phyloP scores from a whole-genome alignment of 2,329 filamentous ascomycete species.

The Pezicula radicicola region DNA sequence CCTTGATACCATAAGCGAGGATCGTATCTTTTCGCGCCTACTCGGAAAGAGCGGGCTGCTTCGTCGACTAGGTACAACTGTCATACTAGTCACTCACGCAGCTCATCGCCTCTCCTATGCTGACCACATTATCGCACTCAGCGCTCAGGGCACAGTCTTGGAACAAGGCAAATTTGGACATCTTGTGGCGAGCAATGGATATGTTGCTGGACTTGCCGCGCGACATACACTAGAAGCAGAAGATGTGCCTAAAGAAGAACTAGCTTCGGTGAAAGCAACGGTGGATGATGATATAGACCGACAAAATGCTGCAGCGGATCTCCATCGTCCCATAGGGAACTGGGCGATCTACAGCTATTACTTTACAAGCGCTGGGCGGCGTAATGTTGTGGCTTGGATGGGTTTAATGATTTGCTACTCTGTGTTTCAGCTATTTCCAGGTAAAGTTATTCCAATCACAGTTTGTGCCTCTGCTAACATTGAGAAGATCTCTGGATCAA shows the following conservation, averaged over 20 bases:
- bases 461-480: constrained; percentile 25
- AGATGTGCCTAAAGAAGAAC: constrained; percentile 1
- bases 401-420: constrained; percentile 12
- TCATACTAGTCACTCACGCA: constrained; percentile 34
- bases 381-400: constrained; percentile 9
- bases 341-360: constrained; percentile 17
- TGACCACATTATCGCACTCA: constrained; percentile 12
- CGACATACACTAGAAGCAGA: constrained; percentile 7
- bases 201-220: constrained; percentile 16
- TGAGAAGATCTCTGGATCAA: constrained; percentile 36
- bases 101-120: constrained; percentile 16
- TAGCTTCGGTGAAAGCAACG: not conserved
- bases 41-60: constrained; percentile 16
- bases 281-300: constrained; percentile 5
- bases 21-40: constrained; percentile 16
- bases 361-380: constrained; percentile 11
- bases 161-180: constrained; percentile 13
- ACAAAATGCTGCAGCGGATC: constrained; percentile 13
- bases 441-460: constrained; percentile 5
- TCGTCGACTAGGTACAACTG: constrained; percentile 26
- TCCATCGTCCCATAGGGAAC: constrained; percentile 14
- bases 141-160: not conserved
- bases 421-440: constrained; percentile 11
- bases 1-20: constrained; percentile 22
- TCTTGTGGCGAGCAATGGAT: constrained; percentile 10